Percentiles rank a stretch among this genome's conserved stretches.
Evolutionary conservation across 202 grass and related monocot genomes (phyloP).

Genomic region (Digitaria exilis): DNA sequence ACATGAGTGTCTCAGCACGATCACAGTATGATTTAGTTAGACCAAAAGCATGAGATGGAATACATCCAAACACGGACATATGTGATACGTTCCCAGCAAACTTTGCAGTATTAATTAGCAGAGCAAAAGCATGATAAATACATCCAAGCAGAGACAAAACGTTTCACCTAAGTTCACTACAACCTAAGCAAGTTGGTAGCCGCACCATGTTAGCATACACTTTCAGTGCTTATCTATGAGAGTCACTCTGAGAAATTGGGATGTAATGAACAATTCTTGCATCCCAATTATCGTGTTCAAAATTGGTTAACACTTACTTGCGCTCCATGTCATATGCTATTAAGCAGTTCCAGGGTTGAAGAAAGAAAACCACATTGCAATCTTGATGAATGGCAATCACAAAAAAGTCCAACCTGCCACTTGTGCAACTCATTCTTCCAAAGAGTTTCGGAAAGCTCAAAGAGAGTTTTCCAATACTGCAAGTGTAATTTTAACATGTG

Average conservation of each 20-base stretch:
- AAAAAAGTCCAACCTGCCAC: not conserved
- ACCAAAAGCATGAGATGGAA: constrained; percentile 4
- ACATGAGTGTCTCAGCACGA: not conserved
- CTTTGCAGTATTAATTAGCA: not conserved
- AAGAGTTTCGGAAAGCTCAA: not conserved
- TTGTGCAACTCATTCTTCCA: not conserved
- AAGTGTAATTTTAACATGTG: too few relatives aligned
- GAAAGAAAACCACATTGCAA: constrained; percentile 11
- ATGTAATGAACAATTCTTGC: not conserved
- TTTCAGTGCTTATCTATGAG: constrained; percentile 6
- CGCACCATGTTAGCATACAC: not conserved
- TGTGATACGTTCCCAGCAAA: not conserved
- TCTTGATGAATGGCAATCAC: constrained; percentile 10
- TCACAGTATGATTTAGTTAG: not conserved
- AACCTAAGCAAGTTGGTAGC: not conserved
- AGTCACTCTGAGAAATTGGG: not conserved
- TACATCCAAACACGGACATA: not conserved
- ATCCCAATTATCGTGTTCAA: not conserved
- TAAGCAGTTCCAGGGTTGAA: not conserved
- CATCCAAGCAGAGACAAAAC: not conserved
- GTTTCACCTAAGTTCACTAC: not conserved
- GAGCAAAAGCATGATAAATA: not conserved
- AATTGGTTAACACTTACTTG: not conserved
- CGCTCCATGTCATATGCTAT: constrained; percentile 4
- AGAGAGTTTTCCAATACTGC: not conserved